Base-by-base conservation (phyloP, 73 alveolate species). In the Loxodes magnus region DNA sequence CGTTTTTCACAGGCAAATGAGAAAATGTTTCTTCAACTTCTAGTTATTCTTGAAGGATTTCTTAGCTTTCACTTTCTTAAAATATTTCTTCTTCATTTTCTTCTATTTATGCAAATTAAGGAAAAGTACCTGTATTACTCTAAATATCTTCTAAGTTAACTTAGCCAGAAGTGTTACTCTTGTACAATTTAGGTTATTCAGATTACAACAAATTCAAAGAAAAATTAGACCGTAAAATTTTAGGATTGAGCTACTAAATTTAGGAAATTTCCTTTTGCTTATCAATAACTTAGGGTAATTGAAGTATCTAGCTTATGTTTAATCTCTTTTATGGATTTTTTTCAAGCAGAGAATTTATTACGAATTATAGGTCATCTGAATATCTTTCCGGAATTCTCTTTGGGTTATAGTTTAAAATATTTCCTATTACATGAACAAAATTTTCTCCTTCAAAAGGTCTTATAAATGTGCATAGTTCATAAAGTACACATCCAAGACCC, bases 391-490 rank as follows among this genome's bases (percentile, higher is more conserved):
- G 53, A 39, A 71, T 53, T 6, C 79, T 71, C 5, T 29, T 59
- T 63, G 69, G 71, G 42, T 26, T 41, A 35, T 70, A 48, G 35
- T 63, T 71, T 5, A 71, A 42, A 16, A 71, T 71, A 46, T 56
- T 57, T 20, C 56, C 53, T 30, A 49, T 43, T 41, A 71, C 53
- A 30, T 58, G 71, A 2, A 71, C 65, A 28, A 71, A 34, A 1
- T 30, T 31, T 21, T 64, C 73, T 3, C 76, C 75, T 30, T 71
- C 79, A 64, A 64, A 71, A n/a, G 86, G 86, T 60, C 61, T 44
- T 71, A 51, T 71, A 27, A 71, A 71, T 12, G 69, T 61, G 66
- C 73, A 59, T 41, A 71, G 55, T 64, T 71, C 79, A 64, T 71
- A 71, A 35, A 71, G 53, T 5, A 65, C 28, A 12, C 69, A 61